Evolutionary conservation across 2,329 filamentous ascomycete species (phyloP).

Genomic region (Aspergillus eucalypticola): DNA sequence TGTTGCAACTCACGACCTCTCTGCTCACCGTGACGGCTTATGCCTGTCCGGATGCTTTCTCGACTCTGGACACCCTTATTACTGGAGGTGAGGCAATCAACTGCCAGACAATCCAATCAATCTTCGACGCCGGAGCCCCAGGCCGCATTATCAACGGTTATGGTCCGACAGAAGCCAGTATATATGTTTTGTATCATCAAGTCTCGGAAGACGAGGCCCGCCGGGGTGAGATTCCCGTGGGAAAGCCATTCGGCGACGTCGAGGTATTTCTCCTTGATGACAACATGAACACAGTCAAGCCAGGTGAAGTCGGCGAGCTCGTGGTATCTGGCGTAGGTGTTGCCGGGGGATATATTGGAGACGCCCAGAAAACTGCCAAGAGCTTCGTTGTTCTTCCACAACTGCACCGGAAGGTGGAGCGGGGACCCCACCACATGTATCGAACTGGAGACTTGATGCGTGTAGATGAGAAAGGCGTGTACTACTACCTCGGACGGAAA

Average conservation of each 20-base stretch:
- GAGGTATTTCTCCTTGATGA: constrained; percentile 18
- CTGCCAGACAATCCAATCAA: constrained; percentile 1
- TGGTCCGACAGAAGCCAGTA: constrained; percentile 13
- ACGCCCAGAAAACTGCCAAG: constrained; percentile 59
- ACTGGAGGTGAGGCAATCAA: constrained; percentile 17
- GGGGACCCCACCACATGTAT: constrained; percentile 14
- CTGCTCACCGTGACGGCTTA: constrained; percentile 9
- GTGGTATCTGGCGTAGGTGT: constrained; percentile 55
- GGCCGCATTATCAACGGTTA: constrained; percentile 12
- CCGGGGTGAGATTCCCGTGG: constrained; percentile 43
- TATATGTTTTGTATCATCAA: constrained; percentile 10
- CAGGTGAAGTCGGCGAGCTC: constrained; percentile 25
- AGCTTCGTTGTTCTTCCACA: constrained; percentile 78
- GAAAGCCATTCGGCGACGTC: constrained; percentile 18
- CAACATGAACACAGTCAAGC: background rate
- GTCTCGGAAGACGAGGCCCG: constrained; percentile 20
- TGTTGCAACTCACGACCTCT: constrained; percentile 11
- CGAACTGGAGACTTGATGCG: constrained; percentile 23
- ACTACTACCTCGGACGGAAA: constrained; percentile 52
- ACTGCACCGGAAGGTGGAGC: constrained; percentile 26
- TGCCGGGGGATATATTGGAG: constrained; percentile 69
- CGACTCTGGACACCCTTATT: constrained; percentile 7
- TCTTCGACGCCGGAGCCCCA: constrained; percentile 11
- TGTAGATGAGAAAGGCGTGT: constrained; percentile 28
- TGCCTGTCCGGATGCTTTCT: constrained; percentile 7